Conservation (phyloP, 495 filamentous ascomycete genomes). For the Massariosphaeria phaeospora region DNA sequence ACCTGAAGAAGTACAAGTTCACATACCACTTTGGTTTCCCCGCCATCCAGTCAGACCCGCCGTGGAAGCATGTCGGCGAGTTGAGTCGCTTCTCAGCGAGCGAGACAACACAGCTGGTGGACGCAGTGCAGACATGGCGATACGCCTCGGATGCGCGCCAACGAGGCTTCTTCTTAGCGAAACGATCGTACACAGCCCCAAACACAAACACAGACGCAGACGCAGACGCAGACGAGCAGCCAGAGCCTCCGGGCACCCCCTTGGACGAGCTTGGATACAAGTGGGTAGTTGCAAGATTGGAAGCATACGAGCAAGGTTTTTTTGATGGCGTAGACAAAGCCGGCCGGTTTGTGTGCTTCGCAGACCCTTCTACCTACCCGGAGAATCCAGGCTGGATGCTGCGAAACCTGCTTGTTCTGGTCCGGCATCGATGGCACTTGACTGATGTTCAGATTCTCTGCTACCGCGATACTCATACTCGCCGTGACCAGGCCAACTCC, state of each 20-base stretch:
- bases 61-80: conserved; percentile 54
- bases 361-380: conserved; percentile 85
- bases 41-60: conserved; percentile 78
- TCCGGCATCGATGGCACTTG: conserved; percentile 76
- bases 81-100: conserved; percentile 49
- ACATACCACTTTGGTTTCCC: conserved; percentile 95
- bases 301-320: conserved; percentile 79
- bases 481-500: conserved; percentile 72
- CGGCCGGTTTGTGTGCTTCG: conserved; percentile 79
- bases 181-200: conserved; percentile 60
- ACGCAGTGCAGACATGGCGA: conserved; percentile 79
- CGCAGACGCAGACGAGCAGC: conserved; percentile 29
- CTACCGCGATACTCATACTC: conserved; percentile 74
- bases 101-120: conserved; percentile 71
- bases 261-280: conserved; percentile 50
- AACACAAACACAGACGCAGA: too few species aligned
- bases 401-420: conserved; percentile 78
- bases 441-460: conserved; percentile 78
- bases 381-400: conserved; percentile 87
- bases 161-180: conserved; percentile 90
- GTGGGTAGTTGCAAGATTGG: conserved; percentile 72
- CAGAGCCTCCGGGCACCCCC: conserved; percentile 42
- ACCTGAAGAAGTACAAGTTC: conserved; percentile 93
- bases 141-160: conserved; percentile 73
- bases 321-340: conserved; percentile 63